These are phyloP conservation scores for Fusarium compactum DNA, from an alignment of 2,329 filamentous ascomycete genomes.

Conservation along the genomic window DNA sequence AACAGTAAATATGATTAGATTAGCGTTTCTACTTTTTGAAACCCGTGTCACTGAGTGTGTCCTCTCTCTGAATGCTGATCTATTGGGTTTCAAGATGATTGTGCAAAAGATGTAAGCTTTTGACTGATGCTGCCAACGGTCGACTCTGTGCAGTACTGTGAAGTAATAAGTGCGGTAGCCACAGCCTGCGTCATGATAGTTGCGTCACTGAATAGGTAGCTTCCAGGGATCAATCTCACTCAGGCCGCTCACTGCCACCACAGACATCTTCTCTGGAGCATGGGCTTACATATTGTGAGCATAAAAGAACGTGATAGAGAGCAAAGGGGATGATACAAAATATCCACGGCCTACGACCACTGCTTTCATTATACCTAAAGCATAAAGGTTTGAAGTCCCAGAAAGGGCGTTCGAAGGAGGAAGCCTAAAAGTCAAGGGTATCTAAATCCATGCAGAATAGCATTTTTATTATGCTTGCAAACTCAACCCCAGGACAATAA, in stretches of 20 bases:
- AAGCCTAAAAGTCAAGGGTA: not conserved
- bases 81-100: not conserved
- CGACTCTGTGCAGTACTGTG: not conserved
- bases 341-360: not conserved
- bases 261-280: not conserved
- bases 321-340: not conserved
- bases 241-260: constrained; percentile 5
- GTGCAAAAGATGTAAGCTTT: not conserved
- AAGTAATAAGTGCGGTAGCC: constrained; percentile 7
- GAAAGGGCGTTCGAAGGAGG: not conserved
- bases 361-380: not conserved
- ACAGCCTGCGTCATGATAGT: constrained; percentile 31
- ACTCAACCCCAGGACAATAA: not conserved
- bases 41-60: not conserved
- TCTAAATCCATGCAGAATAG: not conserved
- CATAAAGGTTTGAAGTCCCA: not conserved
- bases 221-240: constrained; percentile 34
- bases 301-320: not conserved
- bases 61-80: not conserved
- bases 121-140: not conserved
- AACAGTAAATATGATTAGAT: not conserved
- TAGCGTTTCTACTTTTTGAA: not conserved
- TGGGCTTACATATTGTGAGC: not conserved
- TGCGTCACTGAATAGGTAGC: constrained; percentile 32
- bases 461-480: not conserved